A percentile compares a stretch with the other conserved stretches of the same genome.
Conservation (phyloP, 257 asterid species). For the Cynanchum wilfordii region DNA sequence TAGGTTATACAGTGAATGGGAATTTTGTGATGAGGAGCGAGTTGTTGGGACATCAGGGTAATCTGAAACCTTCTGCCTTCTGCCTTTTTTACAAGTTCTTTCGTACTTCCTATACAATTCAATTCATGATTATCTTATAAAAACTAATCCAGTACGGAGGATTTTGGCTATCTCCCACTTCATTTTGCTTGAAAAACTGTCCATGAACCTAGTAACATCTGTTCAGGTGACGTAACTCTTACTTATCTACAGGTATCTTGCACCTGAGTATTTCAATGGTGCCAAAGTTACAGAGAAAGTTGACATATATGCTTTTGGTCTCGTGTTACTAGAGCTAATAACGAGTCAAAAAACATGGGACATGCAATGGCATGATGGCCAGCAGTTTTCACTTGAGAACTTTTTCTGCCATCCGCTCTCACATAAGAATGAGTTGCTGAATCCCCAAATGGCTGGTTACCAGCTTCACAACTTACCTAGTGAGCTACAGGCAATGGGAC, state of each 20-base stretch:
- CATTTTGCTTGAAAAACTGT: not conserved
- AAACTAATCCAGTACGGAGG: not conserved
- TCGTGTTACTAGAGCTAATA: slow-evolving; percentile 64
- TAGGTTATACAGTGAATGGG: slow-evolving; percentile 68
- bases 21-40: slow-evolving; percentile 39
- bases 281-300: slow-evolving; percentile 66
- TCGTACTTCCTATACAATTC: not conserved
- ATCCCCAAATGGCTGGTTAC: slow-evolving; percentile 41
- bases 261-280: slow-evolving; percentile 62
- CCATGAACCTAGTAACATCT: not conserved
- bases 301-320: slow-evolving; percentile 77
- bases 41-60: slow-evolving; percentile 63
- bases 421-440: slow-evolving; percentile 42
- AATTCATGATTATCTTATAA: not conserved
- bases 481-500: slow-evolving; percentile 64
- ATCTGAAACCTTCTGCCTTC: slow-evolving; percentile 7
- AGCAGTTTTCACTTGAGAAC: slow-evolving; percentile 40
- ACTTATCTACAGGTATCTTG: slow-evolving; percentile 50
- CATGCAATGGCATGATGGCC: slow-evolving; percentile 46
- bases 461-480: slow-evolving; percentile 40
- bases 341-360: slow-evolving; percentile 51
- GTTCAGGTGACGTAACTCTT: slow-evolving; percentile 8
- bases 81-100: not conserved
- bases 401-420: slow-evolving; percentile 40
- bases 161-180: not conserved